Conservation (phyloP, 2,329 filamentous ascomycete species). For the Tolypocladium album region DNA sequence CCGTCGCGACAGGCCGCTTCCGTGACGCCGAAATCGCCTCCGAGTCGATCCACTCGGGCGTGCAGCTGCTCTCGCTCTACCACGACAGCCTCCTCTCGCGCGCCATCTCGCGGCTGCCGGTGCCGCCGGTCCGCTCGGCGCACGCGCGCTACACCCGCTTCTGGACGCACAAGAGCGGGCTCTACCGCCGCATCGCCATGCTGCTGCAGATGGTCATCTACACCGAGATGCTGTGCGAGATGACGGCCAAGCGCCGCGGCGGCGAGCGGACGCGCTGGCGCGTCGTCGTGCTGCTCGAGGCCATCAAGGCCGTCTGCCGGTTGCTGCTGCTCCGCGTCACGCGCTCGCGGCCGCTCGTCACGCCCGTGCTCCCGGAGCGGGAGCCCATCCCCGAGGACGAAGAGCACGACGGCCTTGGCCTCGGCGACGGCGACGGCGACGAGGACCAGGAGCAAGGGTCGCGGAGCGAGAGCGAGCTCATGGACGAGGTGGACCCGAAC, state of each 20-base stretch:
- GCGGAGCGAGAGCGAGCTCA: conserved; percentile 29
- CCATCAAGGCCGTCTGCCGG: conserved; percentile 75
- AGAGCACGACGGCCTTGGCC: conserved; percentile 16
- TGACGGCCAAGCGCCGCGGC: conserved; percentile 80
- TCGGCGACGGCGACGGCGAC: conserved; percentile 26
- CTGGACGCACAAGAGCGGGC: conserved; percentile 50
- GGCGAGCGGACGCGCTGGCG: conserved; percentile 76
- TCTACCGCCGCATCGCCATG: conserved; percentile 74
- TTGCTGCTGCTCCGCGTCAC: conserved; percentile 74
- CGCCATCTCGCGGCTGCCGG: conserved; percentile 46
- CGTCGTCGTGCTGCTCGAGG: conserved; percentile 74
- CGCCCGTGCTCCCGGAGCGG: conserved; percentile 75
- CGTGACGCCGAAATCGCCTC: conserved; percentile 91
- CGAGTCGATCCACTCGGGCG: conserved; percentile 79
- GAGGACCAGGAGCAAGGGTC: conserved; percentile 27
- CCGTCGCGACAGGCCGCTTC: conserved; percentile 50
- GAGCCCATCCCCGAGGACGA: conserved; percentile 59
- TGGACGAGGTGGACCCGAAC: conserved; percentile 28
- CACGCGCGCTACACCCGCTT: conserved; percentile 58
- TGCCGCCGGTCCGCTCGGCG: conserved; percentile 41
- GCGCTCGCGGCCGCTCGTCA: conserved; percentile 70
- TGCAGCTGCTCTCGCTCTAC: conserved; percentile 84
- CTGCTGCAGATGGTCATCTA: conserved; percentile 86
- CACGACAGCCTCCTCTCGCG: conserved; percentile 78
- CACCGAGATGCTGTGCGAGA: conserved; percentile 93